Conservation (phyloP, 441 rosid genomes). For the Sinapis alba region DNA sequence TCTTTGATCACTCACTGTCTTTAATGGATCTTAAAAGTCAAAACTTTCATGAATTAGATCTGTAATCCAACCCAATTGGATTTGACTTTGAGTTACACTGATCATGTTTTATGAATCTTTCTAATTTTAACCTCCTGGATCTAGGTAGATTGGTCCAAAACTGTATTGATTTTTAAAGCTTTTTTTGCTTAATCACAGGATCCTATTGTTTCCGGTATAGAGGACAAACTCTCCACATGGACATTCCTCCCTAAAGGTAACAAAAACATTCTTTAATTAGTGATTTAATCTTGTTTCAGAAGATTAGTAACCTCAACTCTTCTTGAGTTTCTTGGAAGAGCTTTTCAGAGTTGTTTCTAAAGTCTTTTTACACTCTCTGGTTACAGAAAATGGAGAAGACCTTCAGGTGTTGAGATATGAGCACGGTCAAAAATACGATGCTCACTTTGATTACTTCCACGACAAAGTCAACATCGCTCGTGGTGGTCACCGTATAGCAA, state of each 20-base stretch:
- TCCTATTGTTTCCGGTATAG: constrained; percentile 88
- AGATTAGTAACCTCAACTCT: constrained; percentile 2
- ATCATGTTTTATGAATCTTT: not conserved
- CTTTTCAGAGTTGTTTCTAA: not conserved
- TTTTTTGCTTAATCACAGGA: constrained; percentile 52
- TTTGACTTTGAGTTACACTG: not conserved
- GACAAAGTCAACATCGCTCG: constrained; percentile 93
- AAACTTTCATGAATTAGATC: not conserved
- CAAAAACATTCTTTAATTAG: not conserved
- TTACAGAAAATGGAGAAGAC: constrained; percentile 91
- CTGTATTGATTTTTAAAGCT: constrained; percentile 15
- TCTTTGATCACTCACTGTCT: constrained; percentile 15
- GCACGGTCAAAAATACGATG: constrained; percentile 89
- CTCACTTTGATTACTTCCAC: constrained; percentile 84
- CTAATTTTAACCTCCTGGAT: not conserved
- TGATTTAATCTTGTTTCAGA: not conserved
- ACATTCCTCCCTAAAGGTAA: constrained; percentile 95
- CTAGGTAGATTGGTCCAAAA: constrained; percentile 9
- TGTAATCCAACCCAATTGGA: not conserved
- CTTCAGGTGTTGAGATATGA: constrained; percentile 86
- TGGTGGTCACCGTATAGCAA: constrained; percentile 92
- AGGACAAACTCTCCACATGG: constrained; percentile 93
- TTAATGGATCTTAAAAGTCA: constrained; percentile 15
- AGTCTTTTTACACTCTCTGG: constrained; percentile 20
- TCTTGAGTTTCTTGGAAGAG: not conserved